Conservation (phyloP, 306 rosid species). For the Malus fusca region DNA sequence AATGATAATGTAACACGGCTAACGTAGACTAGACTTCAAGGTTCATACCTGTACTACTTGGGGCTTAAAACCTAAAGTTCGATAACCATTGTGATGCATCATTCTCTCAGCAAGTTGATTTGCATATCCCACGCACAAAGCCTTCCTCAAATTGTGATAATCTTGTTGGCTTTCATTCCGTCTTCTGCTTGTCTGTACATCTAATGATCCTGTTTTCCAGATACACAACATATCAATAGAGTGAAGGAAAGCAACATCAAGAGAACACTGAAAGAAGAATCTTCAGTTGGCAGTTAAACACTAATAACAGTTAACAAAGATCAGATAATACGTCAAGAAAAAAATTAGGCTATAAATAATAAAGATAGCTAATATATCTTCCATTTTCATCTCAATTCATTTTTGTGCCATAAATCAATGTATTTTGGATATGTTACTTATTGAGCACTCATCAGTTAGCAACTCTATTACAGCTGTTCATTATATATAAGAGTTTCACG, state of each 20-base stretch:
- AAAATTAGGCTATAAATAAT: not conserved
- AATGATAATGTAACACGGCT: not conserved
- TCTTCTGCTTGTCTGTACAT: constrained; percentile 43
- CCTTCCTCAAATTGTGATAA: constrained; percentile 74
- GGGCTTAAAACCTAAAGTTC: constrained; percentile 79
- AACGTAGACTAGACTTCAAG: constrained; percentile 3
- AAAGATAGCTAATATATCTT: not conserved
- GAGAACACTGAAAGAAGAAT: not conserved
- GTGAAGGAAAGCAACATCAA: constrained; percentile 1
- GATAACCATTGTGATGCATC: constrained; percentile 90
- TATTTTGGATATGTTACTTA: not conserved
- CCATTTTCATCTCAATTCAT: not conserved
- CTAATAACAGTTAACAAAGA: not conserved
- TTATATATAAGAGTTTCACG: not conserved
- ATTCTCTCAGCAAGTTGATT: constrained; percentile 96
- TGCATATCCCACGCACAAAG: constrained; percentile 86
- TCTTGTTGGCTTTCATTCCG: constrained; percentile 36
- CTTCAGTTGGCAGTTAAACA: not conserved
- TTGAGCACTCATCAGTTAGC: not conserved
- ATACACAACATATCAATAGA: constrained; percentile 3
- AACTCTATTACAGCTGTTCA: not conserved
- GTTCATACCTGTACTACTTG: constrained; percentile 84
- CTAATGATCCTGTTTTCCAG: constrained; percentile 47
- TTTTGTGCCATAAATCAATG: not conserved
- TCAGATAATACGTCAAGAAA: not conserved